phyloP scores from a whole-genome alignment of 2,329 filamentous ascomycete species.

The Neurospora crassa region DNA sequence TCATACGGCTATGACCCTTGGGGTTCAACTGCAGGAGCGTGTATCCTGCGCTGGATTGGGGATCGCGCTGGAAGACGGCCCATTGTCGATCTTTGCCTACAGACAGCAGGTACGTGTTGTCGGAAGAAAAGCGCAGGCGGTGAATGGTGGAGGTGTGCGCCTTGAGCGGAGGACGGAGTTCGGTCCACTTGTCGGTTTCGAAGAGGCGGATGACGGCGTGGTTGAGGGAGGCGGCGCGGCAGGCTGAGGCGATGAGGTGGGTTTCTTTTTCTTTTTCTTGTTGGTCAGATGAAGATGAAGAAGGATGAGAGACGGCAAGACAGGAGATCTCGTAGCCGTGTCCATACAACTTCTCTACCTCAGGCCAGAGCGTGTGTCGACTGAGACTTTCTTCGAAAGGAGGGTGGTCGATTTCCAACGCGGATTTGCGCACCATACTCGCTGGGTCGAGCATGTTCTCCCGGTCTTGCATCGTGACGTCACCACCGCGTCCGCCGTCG shows the following conservation, averaged over 20 bases:
- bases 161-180: conserved; percentile 72
- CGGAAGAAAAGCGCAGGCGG: conserved; percentile 65
- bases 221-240: conserved; percentile 83
- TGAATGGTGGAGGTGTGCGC: conserved; percentile 83
- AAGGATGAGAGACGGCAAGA: conserved; percentile 58
- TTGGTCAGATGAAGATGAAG: background rate
- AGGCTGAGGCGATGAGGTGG: conserved; percentile 75
- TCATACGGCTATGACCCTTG: conserved; percentile 88
- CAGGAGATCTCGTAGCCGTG: conserved; percentile 96
- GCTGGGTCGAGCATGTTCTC: conserved; percentile 43
- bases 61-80: conserved; percentile 61
- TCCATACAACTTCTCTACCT: conserved; percentile 92
- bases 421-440: conserved; percentile 46
- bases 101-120: conserved; percentile 69
- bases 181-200: conserved; percentile 78
- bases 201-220: conserved; percentile 92
- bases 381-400: conserved; percentile 85
- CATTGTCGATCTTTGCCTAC: conserved; percentile 89
- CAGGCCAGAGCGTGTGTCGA: conserved; percentile 88
- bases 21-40: conserved; percentile 54
- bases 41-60: conserved; percentile 33
- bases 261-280: conserved; percentile 40
- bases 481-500: conserved; percentile 22
- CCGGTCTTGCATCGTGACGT: conserved; percentile 35
- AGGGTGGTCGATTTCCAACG: conserved; percentile 59